Evolutionary conservation across 2,329 filamentous ascomycete genomes (phyloP).

Genomic region (Stachybotrys chartarum): DNA sequence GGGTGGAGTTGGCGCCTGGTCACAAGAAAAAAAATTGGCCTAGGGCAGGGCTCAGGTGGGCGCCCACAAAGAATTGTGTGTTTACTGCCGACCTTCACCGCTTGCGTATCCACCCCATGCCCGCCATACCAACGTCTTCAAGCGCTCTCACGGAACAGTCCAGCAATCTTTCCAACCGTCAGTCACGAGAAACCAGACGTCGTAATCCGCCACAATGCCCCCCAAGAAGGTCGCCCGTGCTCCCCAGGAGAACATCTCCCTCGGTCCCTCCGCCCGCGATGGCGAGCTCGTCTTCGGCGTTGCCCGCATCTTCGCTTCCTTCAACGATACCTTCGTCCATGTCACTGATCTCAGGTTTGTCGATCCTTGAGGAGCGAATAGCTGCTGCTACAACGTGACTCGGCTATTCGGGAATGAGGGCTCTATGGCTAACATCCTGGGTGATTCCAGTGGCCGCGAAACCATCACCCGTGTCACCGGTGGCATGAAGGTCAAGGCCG

Average conservation of each 20-base stretch:
- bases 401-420: slow-evolving; percentile 7
- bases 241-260: slow-evolving; percentile 56
- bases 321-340: slow-evolving; percentile 94
- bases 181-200: slow-evolving; percentile 26
- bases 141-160: slow-evolving; percentile 6
- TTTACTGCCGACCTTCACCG: slow-evolving; percentile 32
- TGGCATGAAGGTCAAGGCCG: slow-evolving; percentile 99
- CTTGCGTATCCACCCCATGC: slow-evolving; percentile 15
- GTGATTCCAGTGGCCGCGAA: slow-evolving; percentile 90
- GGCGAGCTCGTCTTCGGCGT: slow-evolving; percentile 97
- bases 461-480: slow-evolving; percentile 99
- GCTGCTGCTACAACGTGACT: background rate
- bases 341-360: slow-evolving; percentile 96
- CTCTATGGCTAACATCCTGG: slow-evolving; percentile 18
- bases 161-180: slow-evolving; percentile 20
- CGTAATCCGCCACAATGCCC: slow-evolving; percentile 58
- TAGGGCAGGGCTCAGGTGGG: slow-evolving; percentile 25
- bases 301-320: slow-evolving; percentile 91
- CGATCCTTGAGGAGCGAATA: slow-evolving; percentile 11
- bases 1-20: slow-evolving; percentile 2
- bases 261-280: slow-evolving; percentile 94
- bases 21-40: slow-evolving; percentile 7
- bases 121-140: slow-evolving; percentile 15
- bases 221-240: slow-evolving; percentile 25
- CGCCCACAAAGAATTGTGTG: slow-evolving; percentile 13